These are phyloP conservation scores for Vitis amurensis DNA, from an alignment of 164 flowering plant species.

Conservation along the genomic window DNA sequence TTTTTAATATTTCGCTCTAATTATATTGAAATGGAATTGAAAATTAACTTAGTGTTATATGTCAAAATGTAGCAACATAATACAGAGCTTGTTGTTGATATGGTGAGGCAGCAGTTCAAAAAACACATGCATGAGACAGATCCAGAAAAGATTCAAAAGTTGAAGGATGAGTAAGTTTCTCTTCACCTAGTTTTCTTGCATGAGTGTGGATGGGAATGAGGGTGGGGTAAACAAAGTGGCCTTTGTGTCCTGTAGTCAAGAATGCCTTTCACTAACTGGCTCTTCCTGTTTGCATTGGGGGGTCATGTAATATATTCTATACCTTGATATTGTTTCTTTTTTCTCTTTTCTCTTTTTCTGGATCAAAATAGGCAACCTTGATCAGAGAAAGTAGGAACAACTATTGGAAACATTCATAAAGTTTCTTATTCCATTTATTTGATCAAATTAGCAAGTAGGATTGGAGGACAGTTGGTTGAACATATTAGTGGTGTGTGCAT, in stretches of 20 bases:
- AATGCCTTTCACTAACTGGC: background rate
- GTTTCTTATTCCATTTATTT: background rate
- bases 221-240: no score
- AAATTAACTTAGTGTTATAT: background rate
- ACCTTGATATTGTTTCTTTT: background rate
- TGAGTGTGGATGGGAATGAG: background rate
- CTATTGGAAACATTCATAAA: background rate
- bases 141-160: constrained; percentile 86
- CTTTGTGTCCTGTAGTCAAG: background rate
- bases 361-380: background rate
- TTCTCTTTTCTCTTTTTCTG: background rate
- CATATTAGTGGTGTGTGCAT: no score
- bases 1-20: background rate
- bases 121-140: constrained; percentile 86
- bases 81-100: constrained; percentile 68
- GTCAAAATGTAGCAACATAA: constrained; percentile 71
- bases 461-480: no score
- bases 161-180: constrained; percentile 86
- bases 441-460: background rate
- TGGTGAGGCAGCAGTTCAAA: constrained; percentile 91
- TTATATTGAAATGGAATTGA: background rate
- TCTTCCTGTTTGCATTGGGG: background rate
- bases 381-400: background rate
- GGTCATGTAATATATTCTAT: background rate
- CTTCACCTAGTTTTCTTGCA: background rate